Conservation (phyloP, 352 stramenopile genomes). For the Saprolegnia parasitica region DNA sequence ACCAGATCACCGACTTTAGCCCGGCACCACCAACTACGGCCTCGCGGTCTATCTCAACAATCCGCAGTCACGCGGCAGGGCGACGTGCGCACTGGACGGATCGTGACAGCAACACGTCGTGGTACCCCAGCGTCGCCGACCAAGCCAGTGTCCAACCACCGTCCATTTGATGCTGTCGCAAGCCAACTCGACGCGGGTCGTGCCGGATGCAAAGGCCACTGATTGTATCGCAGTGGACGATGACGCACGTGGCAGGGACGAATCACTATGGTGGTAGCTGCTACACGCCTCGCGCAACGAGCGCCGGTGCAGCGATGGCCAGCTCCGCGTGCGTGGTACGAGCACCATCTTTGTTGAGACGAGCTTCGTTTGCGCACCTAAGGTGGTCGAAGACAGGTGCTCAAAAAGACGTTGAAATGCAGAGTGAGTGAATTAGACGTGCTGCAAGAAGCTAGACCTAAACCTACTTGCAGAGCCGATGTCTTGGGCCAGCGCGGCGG, state of each 20-base stretch:
- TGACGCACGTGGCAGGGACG: slow-evolving; percentile 30
- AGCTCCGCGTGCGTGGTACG: no score
- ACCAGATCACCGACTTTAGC: slow-evolving; percentile 49
- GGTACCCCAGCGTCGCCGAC: slow-evolving; percentile 37
- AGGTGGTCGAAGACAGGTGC: neutral
- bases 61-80: slow-evolving; percentile 40
- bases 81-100: slow-evolving; percentile 39
- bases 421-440: neutral
- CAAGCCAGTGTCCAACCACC: slow-evolving; percentile 52
- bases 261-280: slow-evolving; percentile 67
- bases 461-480: neutral
- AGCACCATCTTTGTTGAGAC: neutral
- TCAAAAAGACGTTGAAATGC: neutral
- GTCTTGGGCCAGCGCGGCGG: neutral
- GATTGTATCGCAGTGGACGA: slow-evolving; percentile 45
- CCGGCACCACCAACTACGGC: slow-evolving; percentile 38
- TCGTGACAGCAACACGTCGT: slow-evolving; percentile 39
- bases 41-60: slow-evolving; percentile 58
- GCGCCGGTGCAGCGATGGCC: slow-evolving; percentile 23
- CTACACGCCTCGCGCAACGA: slow-evolving; percentile 46
- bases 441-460: neutral
- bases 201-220: slow-evolving; percentile 36
- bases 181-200: slow-evolving; percentile 42
- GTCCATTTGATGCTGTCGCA: slow-evolving; percentile 39
- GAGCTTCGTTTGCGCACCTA: neutral